Percentiles rank a stretch among this genome's conserved stretches.
Conservation (phyloP, 805 yeast genomes). For the Candida rishiriensis region DNA sequence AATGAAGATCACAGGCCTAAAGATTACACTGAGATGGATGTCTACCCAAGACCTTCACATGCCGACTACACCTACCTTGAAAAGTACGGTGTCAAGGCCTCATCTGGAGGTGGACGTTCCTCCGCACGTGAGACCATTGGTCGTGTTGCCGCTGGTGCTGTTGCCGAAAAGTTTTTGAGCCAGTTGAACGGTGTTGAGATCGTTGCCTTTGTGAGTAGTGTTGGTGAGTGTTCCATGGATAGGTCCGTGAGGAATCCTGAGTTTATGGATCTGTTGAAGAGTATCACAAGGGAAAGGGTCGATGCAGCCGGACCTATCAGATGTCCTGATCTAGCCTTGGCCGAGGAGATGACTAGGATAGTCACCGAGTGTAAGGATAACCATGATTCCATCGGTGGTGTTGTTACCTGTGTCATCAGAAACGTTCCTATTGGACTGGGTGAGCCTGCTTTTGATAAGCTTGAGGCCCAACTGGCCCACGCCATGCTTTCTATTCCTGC, state of each 20-base stretch:
- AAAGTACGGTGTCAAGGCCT: constrained; percentile 90
- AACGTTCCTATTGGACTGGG: constrained; percentile 95
- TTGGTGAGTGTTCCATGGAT: constrained; percentile 75
- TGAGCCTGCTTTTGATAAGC: constrained; percentile 95
- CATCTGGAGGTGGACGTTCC: constrained; percentile 97
- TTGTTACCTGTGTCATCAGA: constrained; percentile 94
- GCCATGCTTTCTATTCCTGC: constrained; percentile 98
- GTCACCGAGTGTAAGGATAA: constrained; percentile 83
- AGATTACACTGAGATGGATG: constrained; percentile 92
- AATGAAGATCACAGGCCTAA: constrained; percentile 97
- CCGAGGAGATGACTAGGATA: constrained; percentile 76
- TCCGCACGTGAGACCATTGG: constrained; percentile 98
- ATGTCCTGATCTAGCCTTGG: constrained; percentile 76
- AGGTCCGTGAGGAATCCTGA: constrained; percentile 61
- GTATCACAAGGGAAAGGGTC: constrained; percentile 82
- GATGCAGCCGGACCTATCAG: constrained; percentile 88
- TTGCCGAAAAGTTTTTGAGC: constrained; percentile 86
- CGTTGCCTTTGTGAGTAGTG: constrained; percentile 94
- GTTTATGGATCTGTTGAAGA: constrained; percentile 64
- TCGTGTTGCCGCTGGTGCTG: constrained; percentile 97
- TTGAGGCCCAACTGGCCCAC: constrained; percentile 93
- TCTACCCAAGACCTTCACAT: constrained; percentile 96
- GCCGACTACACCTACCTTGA: constrained; percentile 92
- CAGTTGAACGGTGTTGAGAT: constrained; percentile 83
- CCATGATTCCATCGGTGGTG: constrained; percentile 95